Conservation (phyloP, 106 monocot species). For the Posidonia australis region DNA sequence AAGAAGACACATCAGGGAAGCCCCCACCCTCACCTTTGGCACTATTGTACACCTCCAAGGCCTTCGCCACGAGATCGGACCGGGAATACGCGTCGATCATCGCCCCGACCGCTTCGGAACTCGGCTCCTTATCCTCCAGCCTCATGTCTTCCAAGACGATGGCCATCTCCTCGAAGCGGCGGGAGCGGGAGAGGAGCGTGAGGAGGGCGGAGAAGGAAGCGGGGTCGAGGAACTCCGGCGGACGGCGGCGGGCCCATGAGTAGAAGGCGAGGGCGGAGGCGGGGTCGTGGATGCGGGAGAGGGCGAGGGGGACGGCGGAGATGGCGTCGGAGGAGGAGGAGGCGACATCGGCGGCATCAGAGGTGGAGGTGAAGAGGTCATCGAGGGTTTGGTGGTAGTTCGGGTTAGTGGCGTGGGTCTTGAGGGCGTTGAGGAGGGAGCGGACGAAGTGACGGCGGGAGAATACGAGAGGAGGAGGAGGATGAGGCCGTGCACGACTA, state of each 20-base stretch:
- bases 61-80: constrained; percentile 31
- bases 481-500: too few relatives aligned
- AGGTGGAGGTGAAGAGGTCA: neutral
- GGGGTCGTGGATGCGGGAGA: constrained; percentile 44
- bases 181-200: constrained; percentile 21
- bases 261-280: constrained; percentile 49
- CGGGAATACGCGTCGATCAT: constrained; percentile 41
- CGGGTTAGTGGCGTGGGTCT: neutral
- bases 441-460: neutral
- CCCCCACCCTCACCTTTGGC: constrained; percentile 16
- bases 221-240: constrained; percentile 7
- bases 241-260: constrained; percentile 27
- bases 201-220: constrained; percentile 47
- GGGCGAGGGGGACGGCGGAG: constrained; percentile 16
- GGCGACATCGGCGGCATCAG: neutral
- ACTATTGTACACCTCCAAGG: constrained; percentile 18
- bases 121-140: constrained; percentile 27
- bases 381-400: constrained; percentile 4
- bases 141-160: constrained; percentile 34
- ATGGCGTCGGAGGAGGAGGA: constrained; percentile 10
- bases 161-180: constrained; percentile 37
- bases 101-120: constrained; percentile 27
- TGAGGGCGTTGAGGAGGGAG: constrained; percentile 3
- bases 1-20: constrained; percentile 25
- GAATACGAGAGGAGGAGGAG: neutral